phyloP scores from a whole-genome alignment of 1,139 yeast genomes.

The Torulaspora pretoriensis region DNA sequence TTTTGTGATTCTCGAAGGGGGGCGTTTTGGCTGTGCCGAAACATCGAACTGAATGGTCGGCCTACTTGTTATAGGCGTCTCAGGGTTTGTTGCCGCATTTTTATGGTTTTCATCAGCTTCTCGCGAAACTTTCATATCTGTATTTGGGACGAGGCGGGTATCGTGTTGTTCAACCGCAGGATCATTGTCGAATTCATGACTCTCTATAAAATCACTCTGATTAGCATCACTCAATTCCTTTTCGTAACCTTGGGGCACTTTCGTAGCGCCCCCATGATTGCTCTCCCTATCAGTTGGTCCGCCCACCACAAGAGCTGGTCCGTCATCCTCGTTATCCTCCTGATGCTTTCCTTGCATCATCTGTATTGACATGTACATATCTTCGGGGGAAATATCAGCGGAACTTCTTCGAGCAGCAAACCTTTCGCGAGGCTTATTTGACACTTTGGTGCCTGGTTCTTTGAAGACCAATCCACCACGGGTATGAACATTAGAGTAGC shows the following conservation, averaged over 20 bases:
- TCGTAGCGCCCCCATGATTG: neutral
- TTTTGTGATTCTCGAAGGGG: conserved; percentile 1
- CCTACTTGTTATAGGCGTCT: neutral
- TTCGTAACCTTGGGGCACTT: neutral
- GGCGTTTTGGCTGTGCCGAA: conserved; percentile 24
- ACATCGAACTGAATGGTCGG: conserved; percentile 31
- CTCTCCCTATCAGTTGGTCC: conserved; percentile 65
- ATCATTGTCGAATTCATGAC: neutral
- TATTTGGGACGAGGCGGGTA: neutral
- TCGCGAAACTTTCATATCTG: neutral
- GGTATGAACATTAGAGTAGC: conserved; percentile 5
- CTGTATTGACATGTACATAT: conserved; percentile 77
- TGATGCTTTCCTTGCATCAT: conserved; percentile 58
- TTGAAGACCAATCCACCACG: conserved; percentile 9
- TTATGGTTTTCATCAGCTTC: neutral
- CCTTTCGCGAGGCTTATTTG: conserved; percentile 18
- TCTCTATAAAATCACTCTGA: neutral
- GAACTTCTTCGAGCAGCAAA: conserved; percentile 37
- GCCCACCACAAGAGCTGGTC: conserved; percentile 75
- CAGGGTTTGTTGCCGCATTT: neutral
- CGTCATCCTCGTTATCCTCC: conserved; percentile 49
- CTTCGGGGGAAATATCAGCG: conserved; percentile 68
- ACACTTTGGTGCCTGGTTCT: conserved; percentile 8
- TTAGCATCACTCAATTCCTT: neutral
- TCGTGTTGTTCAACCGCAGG: neutral